Evolutionary conservation across 768 basidiomycete species (phyloP).

Genomic region (Psilocybe cyanescens): DNA sequence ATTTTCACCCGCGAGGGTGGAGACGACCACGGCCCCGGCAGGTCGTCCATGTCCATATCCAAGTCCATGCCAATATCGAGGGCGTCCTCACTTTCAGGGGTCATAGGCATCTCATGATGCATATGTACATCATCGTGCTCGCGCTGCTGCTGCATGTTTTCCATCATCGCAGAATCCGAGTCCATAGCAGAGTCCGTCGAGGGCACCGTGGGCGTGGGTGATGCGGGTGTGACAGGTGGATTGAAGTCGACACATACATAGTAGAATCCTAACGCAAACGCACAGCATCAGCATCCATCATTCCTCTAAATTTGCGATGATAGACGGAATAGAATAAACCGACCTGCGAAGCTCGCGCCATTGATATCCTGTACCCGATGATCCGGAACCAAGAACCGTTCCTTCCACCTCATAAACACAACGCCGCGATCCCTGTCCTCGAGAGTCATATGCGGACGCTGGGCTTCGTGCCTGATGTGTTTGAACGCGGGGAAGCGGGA

Average conservation of each 20-base stretch:
- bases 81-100: slow-evolving; percentile 18
- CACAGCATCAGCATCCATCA: slow-evolving; percentile 13
- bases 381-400: slow-evolving; percentile 94
- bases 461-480: slow-evolving; percentile 78
- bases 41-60: slow-evolving; percentile 13
- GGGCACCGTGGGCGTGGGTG: slow-evolving; percentile 22
- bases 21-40: neutral
- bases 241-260: slow-evolving; percentile 95
- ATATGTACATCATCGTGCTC: no score
- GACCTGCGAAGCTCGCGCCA: slow-evolving; percentile 94
- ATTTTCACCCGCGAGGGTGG: slow-evolving; percentile 35
- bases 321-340: slow-evolving; percentile 25
- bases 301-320: neutral
- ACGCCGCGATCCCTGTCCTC: slow-evolving; percentile 76
- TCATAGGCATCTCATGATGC: slow-evolving; percentile 29
- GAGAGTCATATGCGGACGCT: slow-evolving; percentile 78
- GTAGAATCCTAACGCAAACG: slow-evolving; percentile 74
- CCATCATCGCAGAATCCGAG: slow-evolving; percentile 11
- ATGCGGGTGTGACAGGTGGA: slow-evolving; percentile 51
- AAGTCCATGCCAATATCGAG: slow-evolving; percentile 14
- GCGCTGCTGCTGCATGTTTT: neutral
- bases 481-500: slow-evolving; percentile 90
- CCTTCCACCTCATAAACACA: slow-evolving; percentile 97
- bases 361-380: slow-evolving; percentile 93
- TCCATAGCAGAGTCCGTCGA: slow-evolving; percentile 12